Evolutionary conservation across 2,329 filamentous ascomycete species (phyloP), one percentile per base, ranked within the genome.

Genomic region (Metarhizium sp.): DNA sequence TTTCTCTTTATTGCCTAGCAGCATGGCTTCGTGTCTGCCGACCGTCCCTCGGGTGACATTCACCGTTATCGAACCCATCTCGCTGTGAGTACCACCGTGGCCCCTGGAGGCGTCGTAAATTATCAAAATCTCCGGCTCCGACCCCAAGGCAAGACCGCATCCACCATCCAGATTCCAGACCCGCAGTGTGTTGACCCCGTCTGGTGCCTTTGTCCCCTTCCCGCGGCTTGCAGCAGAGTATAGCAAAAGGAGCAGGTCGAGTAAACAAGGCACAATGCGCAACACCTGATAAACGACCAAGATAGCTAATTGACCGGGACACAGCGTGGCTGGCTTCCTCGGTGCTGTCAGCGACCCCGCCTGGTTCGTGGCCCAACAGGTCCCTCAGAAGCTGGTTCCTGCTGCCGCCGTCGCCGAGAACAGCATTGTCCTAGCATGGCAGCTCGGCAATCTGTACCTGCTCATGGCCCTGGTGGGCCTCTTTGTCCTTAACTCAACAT

Each of bases 401-500:
- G 62, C 69, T 10, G 54, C 72, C 13, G 61, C 67, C 25, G 64
- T 70, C 32, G 74, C 75, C 49, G 71, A 72, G 51, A 74, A 76
- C 61, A 75, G 75, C 58, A 73, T 78, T 46, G 73, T 85, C n/a
- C 70, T 88, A 32, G 79, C 83, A 49, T 76, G 80, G 61, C 85
- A 90, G 69, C 75, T 90, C 16, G 86, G 84, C 48, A 90, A 90
- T 62, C 67, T 84, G 20, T 90, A 89, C 62, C 77, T 85, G 1
- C 75, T 90, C 13, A 73, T 88, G 50, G 82, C 79, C 58, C 72
- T 89, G 56, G 67, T 88, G 4, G 86, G 82, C 3, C 64, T 88
- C 7, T 83, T 78, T 4, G 76, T 89, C 16, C 73, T 88, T 13
- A 81, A 82, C 64, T 78, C 80, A 6, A 87, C 82, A 2, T 80